Base-by-base conservation (phyloP, 352 stramenopile genomes). In the Phytopythium kandeliae region DNA sequence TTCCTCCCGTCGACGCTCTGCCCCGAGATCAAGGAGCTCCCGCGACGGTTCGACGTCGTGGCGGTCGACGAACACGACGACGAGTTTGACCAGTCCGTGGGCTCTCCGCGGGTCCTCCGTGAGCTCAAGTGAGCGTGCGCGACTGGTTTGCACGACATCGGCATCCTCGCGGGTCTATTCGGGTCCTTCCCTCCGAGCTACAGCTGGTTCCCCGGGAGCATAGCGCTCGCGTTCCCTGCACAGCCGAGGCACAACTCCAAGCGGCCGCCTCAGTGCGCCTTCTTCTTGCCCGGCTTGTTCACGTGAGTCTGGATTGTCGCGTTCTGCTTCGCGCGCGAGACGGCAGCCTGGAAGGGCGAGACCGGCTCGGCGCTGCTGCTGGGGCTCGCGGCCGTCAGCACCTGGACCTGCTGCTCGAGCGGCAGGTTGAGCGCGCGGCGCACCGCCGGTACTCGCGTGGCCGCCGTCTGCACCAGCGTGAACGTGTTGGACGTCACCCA, bases 401-500 rank as follows among this genome's bases (percentile, higher is more conserved):
- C 58, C 48, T 74, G 58, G 28, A 71, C 62, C 16, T 74, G 71
- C 48, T 67, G 55, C 31, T 51, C 22, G 34, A 79, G 56, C 0
- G 78, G 78, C 55, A 89, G 83, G 24, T 72, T 71, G 21, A 92
- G 50, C 43, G 56, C 62, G 19, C 65, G 69, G 52, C 84, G 85
- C 24, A 92, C 55, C 26, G 66, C 36, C 40, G 77, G 73, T 12
- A 87, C 42, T 22, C 79, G 79, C 59, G 92, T 59, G 21, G 74
- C 34, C 12, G 67, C 62, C 9, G 76, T 90, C 57, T 92, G 80
- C 25, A 54, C 48, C 13, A 94, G 47, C 34, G 84, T 89, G 68
- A 81, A 94, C 47, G 71, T 60, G 67, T 91, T 94, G 36, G 81
- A 92, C 43, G 68, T 88, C 54, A 94, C 79, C 84, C 84, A 94